phyloP scores from a whole-genome alignment of 768 basidiomycete genomes.

The Artomyces pyxidatus region DNA sequence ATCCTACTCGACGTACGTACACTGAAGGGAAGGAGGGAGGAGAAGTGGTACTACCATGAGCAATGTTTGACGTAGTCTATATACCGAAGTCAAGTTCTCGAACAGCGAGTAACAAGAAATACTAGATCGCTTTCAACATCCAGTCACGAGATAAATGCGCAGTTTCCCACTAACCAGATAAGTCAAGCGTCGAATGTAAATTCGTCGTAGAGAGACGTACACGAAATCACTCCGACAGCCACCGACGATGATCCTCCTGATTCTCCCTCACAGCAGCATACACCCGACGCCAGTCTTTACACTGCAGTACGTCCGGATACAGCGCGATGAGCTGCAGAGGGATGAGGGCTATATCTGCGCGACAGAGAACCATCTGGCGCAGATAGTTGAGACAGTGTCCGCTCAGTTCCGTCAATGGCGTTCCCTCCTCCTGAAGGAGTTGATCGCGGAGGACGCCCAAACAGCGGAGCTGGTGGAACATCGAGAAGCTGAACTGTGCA shows the following conservation, averaged over 20 bases:
- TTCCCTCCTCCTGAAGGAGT: slow-evolving; percentile 18
- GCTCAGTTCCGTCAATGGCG: slow-evolving; percentile 20
- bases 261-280: not conserved
- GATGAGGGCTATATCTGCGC: slow-evolving; percentile 30
- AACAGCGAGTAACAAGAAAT: too few relatives aligned
- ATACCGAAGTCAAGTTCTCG: too few relatives aligned
- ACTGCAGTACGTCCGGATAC: not conserved
- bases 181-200: too few relatives aligned
- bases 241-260: not conserved
- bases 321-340: not conserved
- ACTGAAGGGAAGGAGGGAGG: too few relatives aligned
- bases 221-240: not conserved
- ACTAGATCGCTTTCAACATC: too few relatives aligned
- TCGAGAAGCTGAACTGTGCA: slow-evolving; percentile 22
- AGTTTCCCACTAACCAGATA: too few relatives aligned
- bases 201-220: too few relatives aligned
- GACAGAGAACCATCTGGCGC: slow-evolving; percentile 29
- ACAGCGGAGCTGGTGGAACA: slow-evolving; percentile 46
- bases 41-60: too few relatives aligned
- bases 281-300: slow-evolving; percentile 3
- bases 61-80: too few relatives aligned
- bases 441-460: slow-evolving; percentile 16
- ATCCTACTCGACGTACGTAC: too few relatives aligned
- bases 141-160: too few relatives aligned
- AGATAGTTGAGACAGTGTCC: slow-evolving; percentile 33